Base-by-base conservation (phyloP, 2,329 filamentous ascomycete genomes). In the Leptographium procerum region DNA sequence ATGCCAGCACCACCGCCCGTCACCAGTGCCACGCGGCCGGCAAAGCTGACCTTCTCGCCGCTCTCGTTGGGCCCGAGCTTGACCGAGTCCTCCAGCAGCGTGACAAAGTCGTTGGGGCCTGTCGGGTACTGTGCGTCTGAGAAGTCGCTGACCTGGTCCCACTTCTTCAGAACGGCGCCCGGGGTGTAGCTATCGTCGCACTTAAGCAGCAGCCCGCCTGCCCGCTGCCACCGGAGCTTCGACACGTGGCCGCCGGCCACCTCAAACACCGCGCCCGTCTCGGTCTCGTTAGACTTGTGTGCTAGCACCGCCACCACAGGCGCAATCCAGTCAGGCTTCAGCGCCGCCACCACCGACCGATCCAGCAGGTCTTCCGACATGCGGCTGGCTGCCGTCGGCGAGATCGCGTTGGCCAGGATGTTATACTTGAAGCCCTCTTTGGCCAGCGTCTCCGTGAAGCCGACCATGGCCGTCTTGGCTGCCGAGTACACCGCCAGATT, bases 381-480 rank as follows among this genome's bases (percentile, higher is more conserved):
- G 71, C 92, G 86, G 75, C 88, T 94, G 61, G 91, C 94, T 65
- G 92, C 92, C 69, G 96, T 91, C 57, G 94, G 94, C 22, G 94
- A 91, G 75, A 99, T 95, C 67, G 89, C 89, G 73, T 99, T 99
- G 78, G 81, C 84, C 67, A 96, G 76, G 66, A 99, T 97, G 81
- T 97, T 97, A 79, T 99, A 99, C 77, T 97, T 97, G 70, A 83
- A 79, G 65, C 94, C 94, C 78, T 99, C 94, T 80, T 97, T 97
- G 61, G 94, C 94, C 63, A 99, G 81, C 4, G 94, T 96, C 80
- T 99, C 92, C 45, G 91, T 96, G 78, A 97, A 97, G 65, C 92
- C 94, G 62, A 99, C 91, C 77, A 95, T 85, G 64, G 89, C 88
- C 64, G 97, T 81, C 79, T 97, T 99, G 69, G 94, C 94, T 61